Conservation (phyloP, 805 yeast genomes). For the Suhomyces vadensis region DNA sequence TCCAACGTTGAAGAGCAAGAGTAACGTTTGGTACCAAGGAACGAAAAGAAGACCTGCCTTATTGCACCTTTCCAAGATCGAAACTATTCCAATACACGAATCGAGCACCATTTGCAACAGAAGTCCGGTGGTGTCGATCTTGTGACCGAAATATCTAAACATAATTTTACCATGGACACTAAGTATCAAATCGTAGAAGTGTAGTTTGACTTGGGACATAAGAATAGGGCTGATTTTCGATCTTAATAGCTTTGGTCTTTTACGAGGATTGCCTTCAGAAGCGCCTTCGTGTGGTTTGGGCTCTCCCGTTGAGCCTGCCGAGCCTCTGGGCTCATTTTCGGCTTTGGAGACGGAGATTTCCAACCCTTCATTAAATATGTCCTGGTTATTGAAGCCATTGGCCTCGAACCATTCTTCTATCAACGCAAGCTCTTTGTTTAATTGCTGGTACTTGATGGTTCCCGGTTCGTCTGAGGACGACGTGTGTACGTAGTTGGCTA, state of each 20-base stretch:
- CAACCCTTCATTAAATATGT: conserved; percentile 11
- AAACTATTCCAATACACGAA: conserved; percentile 32
- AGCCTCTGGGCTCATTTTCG: conserved; percentile 1
- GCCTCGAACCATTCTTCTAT: conserved; percentile 34
- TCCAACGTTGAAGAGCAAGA: conserved; percentile 47
- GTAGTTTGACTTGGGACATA: conserved; percentile 39
- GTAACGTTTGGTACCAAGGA: conserved; percentile 57
- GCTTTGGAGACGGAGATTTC: neutral
- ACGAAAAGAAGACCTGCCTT: conserved; percentile 29
- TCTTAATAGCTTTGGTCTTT: neutral
- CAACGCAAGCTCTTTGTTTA: conserved; percentile 31
- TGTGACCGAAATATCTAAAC: conserved; percentile 35
- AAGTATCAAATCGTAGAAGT: conserved; percentile 38
- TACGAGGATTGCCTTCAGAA: neutral
- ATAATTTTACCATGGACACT: conserved; percentile 37
- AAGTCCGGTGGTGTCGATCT: conserved; percentile 31
- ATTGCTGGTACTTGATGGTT: conserved; percentile 28
- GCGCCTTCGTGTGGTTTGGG: too few species aligned
- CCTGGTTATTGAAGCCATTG: conserved; percentile 35
- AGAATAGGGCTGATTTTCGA: conserved; percentile 19
- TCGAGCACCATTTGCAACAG: conserved; percentile 31
- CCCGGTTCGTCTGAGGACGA: conserved; percentile 27
- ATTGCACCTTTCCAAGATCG: conserved; percentile 29
- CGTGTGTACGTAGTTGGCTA: conserved; percentile 39
- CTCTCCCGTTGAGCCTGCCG: too few species aligned